Conservation (phyloP, 805 yeast species). For the Candida succiphila region DNA sequence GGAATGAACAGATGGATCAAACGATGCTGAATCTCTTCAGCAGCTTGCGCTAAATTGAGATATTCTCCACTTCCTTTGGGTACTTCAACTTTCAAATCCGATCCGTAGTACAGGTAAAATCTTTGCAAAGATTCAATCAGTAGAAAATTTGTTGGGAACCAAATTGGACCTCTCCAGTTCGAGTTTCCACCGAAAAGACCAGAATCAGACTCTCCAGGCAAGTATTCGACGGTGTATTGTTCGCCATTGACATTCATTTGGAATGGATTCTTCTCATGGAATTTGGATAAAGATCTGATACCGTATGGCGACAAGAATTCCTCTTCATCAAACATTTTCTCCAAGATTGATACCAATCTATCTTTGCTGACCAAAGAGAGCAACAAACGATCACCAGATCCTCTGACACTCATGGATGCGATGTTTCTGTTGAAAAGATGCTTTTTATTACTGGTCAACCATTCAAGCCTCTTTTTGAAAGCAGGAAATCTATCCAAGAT, state of each 20-base stretch:
- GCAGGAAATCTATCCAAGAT: conserved; percentile 67
- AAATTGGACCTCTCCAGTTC: conserved; percentile 95
- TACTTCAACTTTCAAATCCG: conserved; percentile 75
- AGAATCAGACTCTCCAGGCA: conserved; percentile 84
- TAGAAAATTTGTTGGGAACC: conserved; percentile 90
- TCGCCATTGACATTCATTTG: conserved; percentile 76
- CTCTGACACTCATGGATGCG: conserved; percentile 71
- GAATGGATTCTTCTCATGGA: conserved; percentile 77
- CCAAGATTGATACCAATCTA: conserved; percentile 63
- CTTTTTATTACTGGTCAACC: conserved; percentile 69
- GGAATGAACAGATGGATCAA: conserved; percentile 68
- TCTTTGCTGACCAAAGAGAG: conserved; percentile 76
- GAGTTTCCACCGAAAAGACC: conserved; percentile 96
- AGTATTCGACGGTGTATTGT: conserved; percentile 58
- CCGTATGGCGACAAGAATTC: conserved; percentile 84
- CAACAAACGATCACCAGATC: conserved; percentile 74
- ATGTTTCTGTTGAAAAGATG: conserved; percentile 71
- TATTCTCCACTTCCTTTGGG: conserved; percentile 76
- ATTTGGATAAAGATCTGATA: conserved; percentile 79
- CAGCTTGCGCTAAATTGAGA: conserved; percentile 78
- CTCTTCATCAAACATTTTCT: conserved; percentile 73
- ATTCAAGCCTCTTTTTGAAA: conserved; percentile 71
- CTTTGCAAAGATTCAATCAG: conserved; percentile 81
- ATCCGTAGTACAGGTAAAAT: conserved; percentile 81
- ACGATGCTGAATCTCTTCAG: conserved; percentile 83